Evolutionary conservation across 306 rosid species (phyloP).

Genomic region (Vachellia pachyceras): DNA sequence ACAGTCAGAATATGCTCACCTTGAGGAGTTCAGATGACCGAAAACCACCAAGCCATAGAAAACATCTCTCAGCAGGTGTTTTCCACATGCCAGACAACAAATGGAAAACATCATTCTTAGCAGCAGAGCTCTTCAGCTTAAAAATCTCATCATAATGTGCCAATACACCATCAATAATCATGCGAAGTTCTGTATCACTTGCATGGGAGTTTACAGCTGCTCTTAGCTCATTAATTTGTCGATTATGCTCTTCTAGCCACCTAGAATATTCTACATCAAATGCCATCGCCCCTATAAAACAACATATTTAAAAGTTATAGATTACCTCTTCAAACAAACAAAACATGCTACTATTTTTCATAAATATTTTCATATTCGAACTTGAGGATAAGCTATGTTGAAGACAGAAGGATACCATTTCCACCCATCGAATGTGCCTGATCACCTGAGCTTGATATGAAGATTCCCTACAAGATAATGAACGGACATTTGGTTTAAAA

Average conservation of each 20-base stretch:
- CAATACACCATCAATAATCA: constrained; percentile 68
- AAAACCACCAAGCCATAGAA: constrained; percentile 88
- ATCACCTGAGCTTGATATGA: constrained; percentile 78
- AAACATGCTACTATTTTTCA: constrained; percentile 13
- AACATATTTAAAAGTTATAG: constrained; percentile 17
- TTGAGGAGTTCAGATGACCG: constrained; percentile 87
- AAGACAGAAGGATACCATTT: constrained; percentile 66
- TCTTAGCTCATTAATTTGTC: constrained; percentile 77
- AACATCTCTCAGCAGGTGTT: constrained; percentile 91
- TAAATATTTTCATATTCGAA: constrained; percentile 28
- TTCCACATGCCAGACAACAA: constrained; percentile 92
- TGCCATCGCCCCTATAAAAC: constrained; percentile 76
- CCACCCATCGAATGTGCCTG: constrained; percentile 82
- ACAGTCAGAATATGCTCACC: constrained; percentile 47
- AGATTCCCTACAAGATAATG: constrained; percentile 58
- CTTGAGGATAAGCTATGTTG: constrained; percentile 12
- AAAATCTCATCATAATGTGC: constrained; percentile 81
- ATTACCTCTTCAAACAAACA: constrained; percentile 28
- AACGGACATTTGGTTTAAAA: constrained; percentile 17
- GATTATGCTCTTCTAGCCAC: constrained; percentile 84
- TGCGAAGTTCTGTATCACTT: constrained; percentile 82
- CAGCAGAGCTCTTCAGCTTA: constrained; percentile 69
- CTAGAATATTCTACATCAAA: constrained; percentile 81
- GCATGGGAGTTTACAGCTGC: constrained; percentile 87
- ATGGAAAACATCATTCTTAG: constrained; percentile 86